These are phyloP conservation scores for Suhomyces choctaworum DNA, from an alignment of 1,139 yeast genomes.

Conservation along the genomic window DNA sequence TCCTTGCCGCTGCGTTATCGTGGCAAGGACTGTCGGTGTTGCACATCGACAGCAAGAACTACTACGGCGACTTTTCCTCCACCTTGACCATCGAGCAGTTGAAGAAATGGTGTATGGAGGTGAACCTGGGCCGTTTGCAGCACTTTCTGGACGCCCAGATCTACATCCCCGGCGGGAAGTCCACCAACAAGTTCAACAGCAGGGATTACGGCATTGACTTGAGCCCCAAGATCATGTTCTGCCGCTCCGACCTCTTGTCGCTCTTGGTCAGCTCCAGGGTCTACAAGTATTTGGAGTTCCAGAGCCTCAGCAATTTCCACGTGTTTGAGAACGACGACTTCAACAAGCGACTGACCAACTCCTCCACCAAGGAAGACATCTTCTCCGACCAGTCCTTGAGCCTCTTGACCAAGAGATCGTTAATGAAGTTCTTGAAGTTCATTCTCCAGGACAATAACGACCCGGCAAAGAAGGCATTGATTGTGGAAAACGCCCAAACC, in stretches of 20 bases:
- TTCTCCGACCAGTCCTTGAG: slow-evolving; percentile 85
- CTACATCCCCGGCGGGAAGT: slow-evolving; percentile 63
- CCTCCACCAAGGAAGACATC: slow-evolving; percentile 80
- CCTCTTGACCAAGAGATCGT: slow-evolving; percentile 71
- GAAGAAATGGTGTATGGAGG: slow-evolving; percentile 75
- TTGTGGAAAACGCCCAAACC: slow-evolving; percentile 55
- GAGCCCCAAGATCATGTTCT: slow-evolving; percentile 85
- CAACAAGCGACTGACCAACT: slow-evolving; percentile 68
- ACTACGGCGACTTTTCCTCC: slow-evolving; percentile 87
- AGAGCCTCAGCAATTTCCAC: slow-evolving; percentile 83
- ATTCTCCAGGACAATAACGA: slow-evolving; percentile 67
- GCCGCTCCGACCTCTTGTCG: slow-evolving; percentile 79
- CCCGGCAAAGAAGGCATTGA: slow-evolving; percentile 46
- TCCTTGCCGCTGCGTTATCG: slow-evolving; percentile 89
- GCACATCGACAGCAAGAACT: slow-evolving; percentile 79
- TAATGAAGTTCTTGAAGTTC: slow-evolving; percentile 93
- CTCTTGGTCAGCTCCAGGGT: slow-evolving; percentile 81
- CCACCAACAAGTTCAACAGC: slow-evolving; percentile 51
- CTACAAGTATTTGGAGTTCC: slow-evolving; percentile 88
- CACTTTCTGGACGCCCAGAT: slow-evolving; percentile 62
- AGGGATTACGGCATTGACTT: slow-evolving; percentile 85
- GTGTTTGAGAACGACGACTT: slow-evolving; percentile 88
- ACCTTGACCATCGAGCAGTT: slow-evolving; percentile 85
- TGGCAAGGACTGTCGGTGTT: slow-evolving; percentile 95
- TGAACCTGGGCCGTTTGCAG: slow-evolving; percentile 48